These are phyloP conservation scores for Corymbia citriodora DNA, from an alignment of 441 rosid species.

Conservation along the genomic window DNA sequence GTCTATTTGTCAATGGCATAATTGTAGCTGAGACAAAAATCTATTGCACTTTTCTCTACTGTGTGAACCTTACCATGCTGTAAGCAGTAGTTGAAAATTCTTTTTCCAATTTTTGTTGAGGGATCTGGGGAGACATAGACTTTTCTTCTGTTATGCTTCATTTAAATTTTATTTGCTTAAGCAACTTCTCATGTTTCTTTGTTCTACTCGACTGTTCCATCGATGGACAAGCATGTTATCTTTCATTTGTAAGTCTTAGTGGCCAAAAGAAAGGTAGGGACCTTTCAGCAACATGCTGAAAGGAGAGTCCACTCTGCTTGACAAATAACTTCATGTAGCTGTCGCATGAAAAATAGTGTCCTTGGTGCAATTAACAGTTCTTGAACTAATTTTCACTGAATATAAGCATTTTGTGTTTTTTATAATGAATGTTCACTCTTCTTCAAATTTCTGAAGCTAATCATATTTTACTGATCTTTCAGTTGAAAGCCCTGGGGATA, in stretches of 20 bases:
- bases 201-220: background rate
- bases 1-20: background rate
- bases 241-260: background rate
- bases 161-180: background rate
- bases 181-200: background rate
- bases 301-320: background rate
- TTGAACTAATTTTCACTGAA: background rate
- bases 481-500: constrained; percentile 93
- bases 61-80: background rate
- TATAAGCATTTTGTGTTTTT: background rate
- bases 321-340: background rate
- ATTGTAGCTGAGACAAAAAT: background rate
- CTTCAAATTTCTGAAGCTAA: background rate
- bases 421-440: background rate
- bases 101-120: background rate
- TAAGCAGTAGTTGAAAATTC: background rate
- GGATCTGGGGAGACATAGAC: background rate
- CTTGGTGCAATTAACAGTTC: background rate
- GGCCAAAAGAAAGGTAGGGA: background rate
- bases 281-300: background rate
- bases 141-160: background rate
- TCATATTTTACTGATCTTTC: constrained; percentile 16
- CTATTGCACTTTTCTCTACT: background rate
- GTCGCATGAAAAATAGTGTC: background rate
- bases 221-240: background rate